A percentile compares a stretch with the other conserved stretches of the same genome.
Conservation (phyloP, 352 stramenopile species). For the Phytophthora macrochlamydospora region DNA sequence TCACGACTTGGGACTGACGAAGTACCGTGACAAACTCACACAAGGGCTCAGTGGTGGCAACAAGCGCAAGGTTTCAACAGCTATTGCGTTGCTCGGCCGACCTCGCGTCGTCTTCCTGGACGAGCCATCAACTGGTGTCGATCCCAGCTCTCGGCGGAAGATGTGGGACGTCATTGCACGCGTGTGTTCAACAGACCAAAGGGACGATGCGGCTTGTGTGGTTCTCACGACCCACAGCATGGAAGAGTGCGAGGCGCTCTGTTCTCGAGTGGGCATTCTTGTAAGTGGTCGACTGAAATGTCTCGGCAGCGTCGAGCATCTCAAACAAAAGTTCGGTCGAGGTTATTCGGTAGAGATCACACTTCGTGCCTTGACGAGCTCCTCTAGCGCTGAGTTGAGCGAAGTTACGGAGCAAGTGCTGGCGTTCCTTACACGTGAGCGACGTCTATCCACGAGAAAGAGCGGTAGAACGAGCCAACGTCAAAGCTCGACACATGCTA, state of each 20-base stretch:
- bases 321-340: slow-evolving; percentile 96
- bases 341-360: slow-evolving; percentile 93
- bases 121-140: slow-evolving; percentile 95
- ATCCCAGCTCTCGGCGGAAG: slow-evolving; percentile 89
- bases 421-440: slow-evolving; percentile 25
- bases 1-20: slow-evolving; percentile 49
- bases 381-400: slow-evolving; percentile 24
- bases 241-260: slow-evolving; percentile 83
- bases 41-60: slow-evolving; percentile 52
- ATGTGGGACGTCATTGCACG: slow-evolving; percentile 94
- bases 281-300: slow-evolving; percentile 70
- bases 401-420: slow-evolving; percentile 28
- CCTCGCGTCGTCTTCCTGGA: slow-evolving; percentile 95
- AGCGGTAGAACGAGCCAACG: slow-evolving; percentile 21
- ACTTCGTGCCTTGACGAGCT: slow-evolving; percentile 34
- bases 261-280: slow-evolving; percentile 72
- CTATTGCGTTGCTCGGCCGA: slow-evolving; percentile 92
- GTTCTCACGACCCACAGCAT: slow-evolving; percentile 83
- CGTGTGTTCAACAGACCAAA: slow-evolving; percentile 44
- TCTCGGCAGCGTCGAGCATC: slow-evolving; percentile 88
- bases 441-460: slow-evolving; percentile 8
- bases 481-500: slow-evolving; percentile 4
- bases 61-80: slow-evolving; percentile 93
- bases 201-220: slow-evolving; percentile 46
- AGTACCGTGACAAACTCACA: slow-evolving; percentile 68